These are phyloP conservation scores for Ophiocordyceps robertsii DNA, from an alignment of 2,329 filamentous ascomycete species.

Conservation along the genomic window DNA sequence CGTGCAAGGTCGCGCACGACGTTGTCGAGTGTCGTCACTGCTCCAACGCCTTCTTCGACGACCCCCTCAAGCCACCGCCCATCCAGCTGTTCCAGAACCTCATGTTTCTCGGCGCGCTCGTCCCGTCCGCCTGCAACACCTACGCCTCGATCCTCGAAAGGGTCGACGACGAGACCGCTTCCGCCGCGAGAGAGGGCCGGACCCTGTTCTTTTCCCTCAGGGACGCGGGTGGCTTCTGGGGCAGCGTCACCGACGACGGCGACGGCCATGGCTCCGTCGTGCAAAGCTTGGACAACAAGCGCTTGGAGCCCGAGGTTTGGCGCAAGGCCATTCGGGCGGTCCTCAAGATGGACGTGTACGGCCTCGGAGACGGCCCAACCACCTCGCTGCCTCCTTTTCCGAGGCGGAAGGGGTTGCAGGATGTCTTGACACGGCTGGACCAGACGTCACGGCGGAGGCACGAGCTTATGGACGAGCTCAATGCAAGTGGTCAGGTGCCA, in stretches of 20 bases:
- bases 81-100: constrained; percentile 42
- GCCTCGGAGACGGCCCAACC: constrained; percentile 18
- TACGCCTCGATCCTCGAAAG: constrained; percentile 41
- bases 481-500: constrained; percentile 22
- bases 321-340: constrained; percentile 37
- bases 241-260: constrained; percentile 13
- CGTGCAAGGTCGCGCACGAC: constrained; percentile 34
- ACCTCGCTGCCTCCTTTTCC: constrained; percentile 4
- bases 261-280: constrained; percentile 12
- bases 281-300: constrained; percentile 18
- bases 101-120: constrained; percentile 43
- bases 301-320: constrained; percentile 41
- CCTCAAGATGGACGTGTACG: constrained; percentile 44
- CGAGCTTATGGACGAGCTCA: constrained; percentile 31
- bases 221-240: constrained; percentile 37
- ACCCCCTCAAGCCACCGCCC: constrained; percentile 20
- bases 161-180: constrained; percentile 36
- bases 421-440: constrained; percentile 40
- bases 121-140: constrained; percentile 43
- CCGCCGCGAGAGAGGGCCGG: constrained; percentile 26
- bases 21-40: constrained; percentile 38
- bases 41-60: constrained; percentile 22
- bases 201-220: constrained; percentile 30
- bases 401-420: constrained; percentile 36
- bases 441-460: constrained; percentile 34